phyloP scores from a whole-genome alignment of 371 early-diverging fungal genomes.

The Mortierella sp. region DNA sequence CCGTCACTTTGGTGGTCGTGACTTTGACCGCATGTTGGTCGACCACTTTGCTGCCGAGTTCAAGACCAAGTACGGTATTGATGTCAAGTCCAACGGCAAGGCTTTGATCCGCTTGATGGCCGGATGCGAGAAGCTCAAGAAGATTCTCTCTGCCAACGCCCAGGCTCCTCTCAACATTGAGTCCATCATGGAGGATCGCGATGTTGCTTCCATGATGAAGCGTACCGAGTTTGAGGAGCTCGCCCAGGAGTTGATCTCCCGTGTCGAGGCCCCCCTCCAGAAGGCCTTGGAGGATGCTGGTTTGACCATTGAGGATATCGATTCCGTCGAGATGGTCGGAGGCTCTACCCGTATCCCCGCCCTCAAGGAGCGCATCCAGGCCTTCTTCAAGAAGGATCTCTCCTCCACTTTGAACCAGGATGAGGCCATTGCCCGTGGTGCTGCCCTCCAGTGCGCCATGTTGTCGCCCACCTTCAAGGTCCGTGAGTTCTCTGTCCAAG shows the following conservation, averaged over 20 bases:
- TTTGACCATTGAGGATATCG: constrained; percentile 84
- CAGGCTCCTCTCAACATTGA: constrained; percentile 94
- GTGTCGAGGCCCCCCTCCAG: constrained; percentile 79
- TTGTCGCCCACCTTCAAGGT: constrained; percentile 98
- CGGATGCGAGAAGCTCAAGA: constrained; percentile 96
- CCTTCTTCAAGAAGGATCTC: constrained; percentile 88
- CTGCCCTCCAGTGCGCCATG: constrained; percentile 97
- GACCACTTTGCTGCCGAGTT: constrained; percentile 90
- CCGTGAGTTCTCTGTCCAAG: constrained; percentile 94
- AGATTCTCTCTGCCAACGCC: constrained; percentile 94
- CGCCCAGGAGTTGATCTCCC: constrained; percentile 80
- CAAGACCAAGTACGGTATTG: constrained; percentile 95
- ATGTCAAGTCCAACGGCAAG: constrained; percentile 91
- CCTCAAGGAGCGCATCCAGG: constrained; percentile 89
- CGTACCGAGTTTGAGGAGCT: constrained; percentile 90
- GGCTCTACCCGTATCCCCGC: constrained; percentile 96
- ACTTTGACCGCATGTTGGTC: constrained; percentile 92
- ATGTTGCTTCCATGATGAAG: constrained; percentile 87
- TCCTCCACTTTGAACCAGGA: constrained; percentile 97
- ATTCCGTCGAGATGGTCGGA: constrained; percentile 94
- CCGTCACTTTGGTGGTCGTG: constrained; percentile 95
- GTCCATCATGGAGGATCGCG: constrained; percentile 94
- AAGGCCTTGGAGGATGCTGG: constrained; percentile 88
- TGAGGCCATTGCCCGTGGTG: constrained; percentile 97
- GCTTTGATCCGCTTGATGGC: constrained; percentile 92